Conservation (phyloP, 345 rosid genomes). For the Eucalyptus melliodora region DNA sequence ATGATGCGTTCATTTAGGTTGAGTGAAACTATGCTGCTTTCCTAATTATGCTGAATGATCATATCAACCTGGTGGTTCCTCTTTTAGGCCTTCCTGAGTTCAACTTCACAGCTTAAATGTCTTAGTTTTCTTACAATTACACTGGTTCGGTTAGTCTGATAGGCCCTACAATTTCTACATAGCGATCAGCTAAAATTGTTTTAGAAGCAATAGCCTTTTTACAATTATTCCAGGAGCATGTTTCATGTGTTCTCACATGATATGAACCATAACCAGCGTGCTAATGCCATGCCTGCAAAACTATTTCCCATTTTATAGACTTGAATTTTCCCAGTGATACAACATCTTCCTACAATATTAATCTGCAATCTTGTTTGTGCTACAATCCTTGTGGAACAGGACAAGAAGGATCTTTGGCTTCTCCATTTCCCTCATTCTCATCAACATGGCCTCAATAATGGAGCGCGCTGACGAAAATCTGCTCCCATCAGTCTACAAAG, state of each 20-base stretch:
- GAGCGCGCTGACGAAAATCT: constrained; percentile 96
- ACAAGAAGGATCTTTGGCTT: constrained; percentile 65
- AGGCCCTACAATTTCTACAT: neutral
- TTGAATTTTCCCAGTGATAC: neutral
- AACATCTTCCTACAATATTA: neutral
- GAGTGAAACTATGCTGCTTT: neutral
- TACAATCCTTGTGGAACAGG: constrained; percentile 28
- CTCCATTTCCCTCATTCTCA: constrained; percentile 73
- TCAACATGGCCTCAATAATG: constrained; percentile 93
- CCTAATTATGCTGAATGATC: neutral
- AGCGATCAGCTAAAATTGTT: neutral
- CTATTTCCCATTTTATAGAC: neutral
- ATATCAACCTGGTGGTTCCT: neutral
- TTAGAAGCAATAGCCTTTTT: neutral
- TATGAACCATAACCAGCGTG: neutral
- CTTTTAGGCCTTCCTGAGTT: neutral
- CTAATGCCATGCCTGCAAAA: neutral
- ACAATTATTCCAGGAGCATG: neutral
- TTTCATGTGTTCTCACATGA: neutral
- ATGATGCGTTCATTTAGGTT: neutral
- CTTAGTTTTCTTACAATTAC: neutral
- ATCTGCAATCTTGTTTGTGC: neutral
- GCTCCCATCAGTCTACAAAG: constrained; percentile 90
- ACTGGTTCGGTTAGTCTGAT: neutral
- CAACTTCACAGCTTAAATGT: neutral